A percentile compares a stretch with the other conserved stretches of the same genome.
Evolutionary conservation across 2,329 filamentous ascomycete genomes (phyloP).

Genomic region (Botrytis galanthina): DNA sequence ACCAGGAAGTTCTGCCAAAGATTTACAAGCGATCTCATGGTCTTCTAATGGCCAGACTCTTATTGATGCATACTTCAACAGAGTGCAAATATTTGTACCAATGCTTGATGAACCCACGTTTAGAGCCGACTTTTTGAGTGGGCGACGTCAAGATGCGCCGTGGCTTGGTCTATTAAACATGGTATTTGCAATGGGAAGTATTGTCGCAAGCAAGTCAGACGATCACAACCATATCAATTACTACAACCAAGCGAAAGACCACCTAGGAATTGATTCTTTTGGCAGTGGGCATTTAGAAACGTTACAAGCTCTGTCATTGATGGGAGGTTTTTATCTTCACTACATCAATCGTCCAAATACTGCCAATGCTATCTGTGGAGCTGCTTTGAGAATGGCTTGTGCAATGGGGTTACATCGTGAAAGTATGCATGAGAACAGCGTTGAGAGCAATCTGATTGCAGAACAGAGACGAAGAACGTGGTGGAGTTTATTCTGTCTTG

Average conservation of each 20-base stretch:
- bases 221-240: constrained; percentile 68
- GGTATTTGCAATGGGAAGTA: constrained; percentile 72
- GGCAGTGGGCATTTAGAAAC: constrained; percentile 71
- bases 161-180: constrained; percentile 75
- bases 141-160: constrained; percentile 61
- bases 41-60: constrained; percentile 65
- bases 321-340: constrained; percentile 75
- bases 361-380: constrained; percentile 70
- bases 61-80: constrained; percentile 73
- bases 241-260: constrained; percentile 65
- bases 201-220: constrained; percentile 59
- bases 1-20: constrained; percentile 40
- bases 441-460: constrained; percentile 42
- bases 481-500: constrained; percentile 73
- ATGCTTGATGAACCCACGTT: constrained; percentile 72
- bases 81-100: constrained; percentile 68
- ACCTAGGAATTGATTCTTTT: constrained; percentile 65
- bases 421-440: constrained; percentile 40
- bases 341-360: constrained; percentile 76
- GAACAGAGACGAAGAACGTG: constrained; percentile 67
- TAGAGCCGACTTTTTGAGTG: constrained; percentile 61
- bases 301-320: constrained; percentile 67
- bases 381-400: constrained; percentile 71
- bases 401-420: constrained; percentile 71
- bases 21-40: constrained; percentile 48